Evolutionary conservation across 1,284 basidiomycete genomes (phyloP).

Genomic region (Leccinum fallax): DNA sequence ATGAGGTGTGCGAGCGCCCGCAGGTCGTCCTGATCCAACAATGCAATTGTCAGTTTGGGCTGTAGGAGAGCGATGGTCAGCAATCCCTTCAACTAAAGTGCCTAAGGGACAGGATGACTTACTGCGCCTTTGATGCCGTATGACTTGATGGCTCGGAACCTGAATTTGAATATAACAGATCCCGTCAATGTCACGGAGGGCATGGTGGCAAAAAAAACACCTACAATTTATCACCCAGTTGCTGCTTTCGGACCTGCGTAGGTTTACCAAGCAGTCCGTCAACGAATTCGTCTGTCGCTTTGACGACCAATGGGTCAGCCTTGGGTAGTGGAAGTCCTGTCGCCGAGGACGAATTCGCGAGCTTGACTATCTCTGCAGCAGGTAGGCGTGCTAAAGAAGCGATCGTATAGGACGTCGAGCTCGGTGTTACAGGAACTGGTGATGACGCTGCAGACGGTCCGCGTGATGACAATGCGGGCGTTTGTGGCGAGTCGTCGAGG

Average conservation of each 20-base stretch:
- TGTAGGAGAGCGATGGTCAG: conserved; percentile 31
- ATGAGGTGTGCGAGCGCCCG: conserved; percentile 81
- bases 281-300: conserved; percentile 78
- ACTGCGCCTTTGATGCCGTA: conserved; percentile 81
- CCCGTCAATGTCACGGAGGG: background rate
- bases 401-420: conserved; percentile 50
- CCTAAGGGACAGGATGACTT: conserved; percentile 31
- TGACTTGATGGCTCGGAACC: conserved; percentile 77
- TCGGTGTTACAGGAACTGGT: conserved; percentile 58
- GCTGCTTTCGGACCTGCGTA: conserved; percentile 75
- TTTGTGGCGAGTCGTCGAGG: conserved; percentile 59
- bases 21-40: conserved; percentile 85
- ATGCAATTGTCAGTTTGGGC: conserved; percentile 81
- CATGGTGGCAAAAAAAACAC: conserved; percentile 27
- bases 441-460: conserved; percentile 72
- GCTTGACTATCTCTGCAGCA: conserved; percentile 68
- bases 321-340: conserved; percentile 69
- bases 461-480: conserved; percentile 71
- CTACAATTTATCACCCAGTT: conserved; percentile 77
- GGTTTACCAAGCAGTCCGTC: conserved; percentile 67
- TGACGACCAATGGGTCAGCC: conserved; percentile 66
- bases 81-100: background rate
- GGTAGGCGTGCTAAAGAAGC: conserved; percentile 65
- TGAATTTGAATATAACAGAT: conserved; percentile 26
- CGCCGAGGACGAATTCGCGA: conserved; percentile 55